Evolutionary conservation across 2,329 filamentous ascomycete genomes (phyloP).

Genomic region (Calonectria ilicicola): DNA sequence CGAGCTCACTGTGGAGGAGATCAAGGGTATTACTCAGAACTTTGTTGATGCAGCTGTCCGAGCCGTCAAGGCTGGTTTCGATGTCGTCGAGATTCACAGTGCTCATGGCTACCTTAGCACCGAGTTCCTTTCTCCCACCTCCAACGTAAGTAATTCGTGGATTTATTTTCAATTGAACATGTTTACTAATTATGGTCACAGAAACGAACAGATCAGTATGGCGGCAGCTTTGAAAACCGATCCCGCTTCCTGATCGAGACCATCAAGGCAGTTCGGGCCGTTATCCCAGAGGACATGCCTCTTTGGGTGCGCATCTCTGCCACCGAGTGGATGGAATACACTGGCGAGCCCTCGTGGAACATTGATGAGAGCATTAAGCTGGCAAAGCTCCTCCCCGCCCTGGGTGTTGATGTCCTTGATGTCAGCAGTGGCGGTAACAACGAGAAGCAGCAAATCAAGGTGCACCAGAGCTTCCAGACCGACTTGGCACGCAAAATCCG

Average conservation of each 20-base stretch:
- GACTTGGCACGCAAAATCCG: slow-evolving; percentile 80
- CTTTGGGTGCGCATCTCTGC: slow-evolving; percentile 71
- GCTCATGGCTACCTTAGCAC: slow-evolving; percentile 77
- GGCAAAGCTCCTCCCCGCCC: slow-evolving; percentile 71
- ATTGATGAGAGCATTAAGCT: slow-evolving; percentile 64
- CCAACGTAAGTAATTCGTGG: slow-evolving; percentile 57
- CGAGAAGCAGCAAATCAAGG: slow-evolving; percentile 68
- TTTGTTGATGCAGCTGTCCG: slow-evolving; percentile 71
- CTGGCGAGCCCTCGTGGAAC: slow-evolving; percentile 69
- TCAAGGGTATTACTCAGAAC: slow-evolving; percentile 71
- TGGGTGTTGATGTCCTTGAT: slow-evolving; percentile 86
- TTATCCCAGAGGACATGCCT: slow-evolving; percentile 66
- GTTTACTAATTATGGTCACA: slow-evolving; percentile 32
- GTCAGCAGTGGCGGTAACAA: slow-evolving; percentile 82
- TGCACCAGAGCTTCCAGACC: slow-evolving; percentile 78
- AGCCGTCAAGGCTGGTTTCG: slow-evolving; percentile 77
- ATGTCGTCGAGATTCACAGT: slow-evolving; percentile 77
- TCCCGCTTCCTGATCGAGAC: slow-evolving; percentile 70
- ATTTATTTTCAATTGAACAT: too few species aligned
- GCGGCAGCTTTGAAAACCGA: slow-evolving; percentile 75
- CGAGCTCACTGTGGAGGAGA: slow-evolving; percentile 76
- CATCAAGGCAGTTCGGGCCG: slow-evolving; percentile 61
- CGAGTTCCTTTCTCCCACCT: slow-evolving; percentile 72
- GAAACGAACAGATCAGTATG: slow-evolving; percentile 73
- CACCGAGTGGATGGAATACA: slow-evolving; percentile 71